Conservation (phyloP, 164 flowering plant species). For the Liquidambar formosana region DNA sequence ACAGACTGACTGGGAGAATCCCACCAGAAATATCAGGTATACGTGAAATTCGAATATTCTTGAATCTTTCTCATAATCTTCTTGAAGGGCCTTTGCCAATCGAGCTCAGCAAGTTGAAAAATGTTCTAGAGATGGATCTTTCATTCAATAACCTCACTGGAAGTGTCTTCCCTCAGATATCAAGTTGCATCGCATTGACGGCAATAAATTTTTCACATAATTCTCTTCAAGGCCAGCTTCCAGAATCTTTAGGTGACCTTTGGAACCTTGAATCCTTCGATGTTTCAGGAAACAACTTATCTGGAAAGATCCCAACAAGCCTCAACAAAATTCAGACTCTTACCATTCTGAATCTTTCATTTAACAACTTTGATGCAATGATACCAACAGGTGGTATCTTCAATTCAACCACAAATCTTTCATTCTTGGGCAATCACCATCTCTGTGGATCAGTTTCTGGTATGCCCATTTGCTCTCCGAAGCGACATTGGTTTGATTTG, state of each 20-base stretch:
- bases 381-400: conserved; percentile 48
- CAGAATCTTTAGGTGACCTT: conserved; percentile 45
- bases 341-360: conserved; percentile 47
- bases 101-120: conserved; percentile 49
- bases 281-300: conserved; percentile 41
- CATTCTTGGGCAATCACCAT: conserved; percentile 48
- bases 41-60: conserved; percentile 34
- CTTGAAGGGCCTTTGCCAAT: conserved; percentile 52
- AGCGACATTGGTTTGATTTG: conserved; percentile 22
- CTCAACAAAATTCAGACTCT: conserved; percentile 37
- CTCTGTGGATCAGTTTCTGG: conserved; percentile 50
- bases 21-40: conserved; percentile 41
- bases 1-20: conserved; percentile 47
- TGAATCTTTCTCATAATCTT: conserved; percentile 57
- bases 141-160: conserved; percentile 56
- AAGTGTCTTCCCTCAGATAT: conserved; percentile 37
- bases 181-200: conserved; percentile 42
- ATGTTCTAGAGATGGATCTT: conserved; percentile 48
- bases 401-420: conserved; percentile 20
- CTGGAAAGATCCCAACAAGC: conserved; percentile 44
- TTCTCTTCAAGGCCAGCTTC: conserved; percentile 44
- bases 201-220: conserved; percentile 49
- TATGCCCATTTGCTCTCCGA: conserved; percentile 26
- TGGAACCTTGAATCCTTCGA: conserved; percentile 45
- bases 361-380: conserved; percentile 43